Percentiles rank a stretch among this genome's conserved stretches.
phyloP scores from a whole-genome alignment of 1,284 basidiomycete genomes.

The Cystobasidium sp. region DNA sequence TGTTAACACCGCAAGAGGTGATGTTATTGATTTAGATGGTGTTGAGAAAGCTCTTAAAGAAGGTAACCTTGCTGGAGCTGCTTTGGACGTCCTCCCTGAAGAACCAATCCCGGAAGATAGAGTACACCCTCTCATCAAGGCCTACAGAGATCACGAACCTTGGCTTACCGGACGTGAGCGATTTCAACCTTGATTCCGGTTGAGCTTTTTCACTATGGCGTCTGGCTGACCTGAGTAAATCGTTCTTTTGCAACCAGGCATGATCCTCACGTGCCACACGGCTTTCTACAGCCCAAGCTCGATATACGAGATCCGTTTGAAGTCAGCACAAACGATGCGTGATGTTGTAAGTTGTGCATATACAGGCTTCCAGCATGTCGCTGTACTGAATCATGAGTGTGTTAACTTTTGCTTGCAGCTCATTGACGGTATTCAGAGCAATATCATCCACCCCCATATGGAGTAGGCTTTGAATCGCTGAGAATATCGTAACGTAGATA shows the following conservation, averaged over 20 bases:
- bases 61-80: slow-evolving; percentile 39
- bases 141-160: slow-evolving; percentile 47
- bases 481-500: too few relatives aligned
- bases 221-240: too few relatives aligned
- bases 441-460: slow-evolving; percentile 36
- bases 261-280: slow-evolving; percentile 44
- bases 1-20: slow-evolving; percentile 50
- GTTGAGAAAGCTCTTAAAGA: slow-evolving; percentile 44
- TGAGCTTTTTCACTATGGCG: too few relatives aligned
- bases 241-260: slow-evolving; percentile 9
- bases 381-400: not conserved
- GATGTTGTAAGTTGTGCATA: slow-evolving; percentile 31
- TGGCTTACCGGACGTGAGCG: slow-evolving; percentile 46
- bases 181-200: too few relatives aligned
- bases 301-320: slow-evolving; percentile 44
- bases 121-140: slow-evolving; percentile 46
- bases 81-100: slow-evolving; percentile 47
- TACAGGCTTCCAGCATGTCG: not conserved
- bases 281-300: slow-evolving; percentile 45
- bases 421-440: slow-evolving; percentile 36
- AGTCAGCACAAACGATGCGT: slow-evolving; percentile 45
- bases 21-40: slow-evolving; percentile 49
- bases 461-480: slow-evolving; percentile 9
- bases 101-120: slow-evolving; percentile 45
- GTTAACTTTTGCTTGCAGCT: slow-evolving; percentile 2